Evolutionary conservation across 176 grass and related monocot species (phyloP).

Genomic region (Bothriochloa decipiens): DNA sequence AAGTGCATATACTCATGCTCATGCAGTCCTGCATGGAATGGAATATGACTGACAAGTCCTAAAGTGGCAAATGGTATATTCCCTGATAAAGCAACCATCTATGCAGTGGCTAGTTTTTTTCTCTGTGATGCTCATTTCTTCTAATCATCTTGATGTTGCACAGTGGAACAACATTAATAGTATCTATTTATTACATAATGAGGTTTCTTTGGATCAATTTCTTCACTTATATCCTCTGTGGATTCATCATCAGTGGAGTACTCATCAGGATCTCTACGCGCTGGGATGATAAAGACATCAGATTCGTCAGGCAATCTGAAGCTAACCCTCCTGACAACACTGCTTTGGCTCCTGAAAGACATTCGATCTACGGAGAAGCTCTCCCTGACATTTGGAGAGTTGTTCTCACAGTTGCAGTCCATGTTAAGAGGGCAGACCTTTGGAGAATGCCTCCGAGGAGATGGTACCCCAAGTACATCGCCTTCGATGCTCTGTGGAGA

Average conservation of each 20-base stretch:
- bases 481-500: conserved; percentile 42
- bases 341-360: conserved; percentile 50
- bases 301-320: conserved; percentile 58
- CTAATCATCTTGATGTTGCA: conserved; percentile 22
- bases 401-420: conserved; percentile 28
- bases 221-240: conserved; percentile 32
- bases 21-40: neutral
- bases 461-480: conserved; percentile 24
- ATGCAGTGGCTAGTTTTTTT: neutral
- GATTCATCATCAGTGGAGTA: conserved; percentile 42
- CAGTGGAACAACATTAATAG: conserved; percentile 10
- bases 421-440: conserved; percentile 51
- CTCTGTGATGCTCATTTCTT: conserved; percentile 11
- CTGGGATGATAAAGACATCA: conserved; percentile 56
- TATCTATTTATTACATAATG: conserved; percentile 36
- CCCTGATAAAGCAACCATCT: conserved; percentile 27
- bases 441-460: conserved; percentile 52
- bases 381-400: conserved; percentile 36
- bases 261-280: conserved; percentile 42
- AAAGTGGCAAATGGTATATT: conserved; percentile 26
- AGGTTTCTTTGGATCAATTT: conserved; percentile 41
- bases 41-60: conserved; percentile 4
- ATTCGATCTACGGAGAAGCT: conserved; percentile 55
- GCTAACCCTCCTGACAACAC: conserved; percentile 55
- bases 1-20: conserved; percentile 26